A percentile compares a stretch with the other conserved stretches of the same genome.
These are phyloP conservation scores for Potentilla sterilis DNA, from an alignment of 306 rosid species.

Conservation along the genomic window DNA sequence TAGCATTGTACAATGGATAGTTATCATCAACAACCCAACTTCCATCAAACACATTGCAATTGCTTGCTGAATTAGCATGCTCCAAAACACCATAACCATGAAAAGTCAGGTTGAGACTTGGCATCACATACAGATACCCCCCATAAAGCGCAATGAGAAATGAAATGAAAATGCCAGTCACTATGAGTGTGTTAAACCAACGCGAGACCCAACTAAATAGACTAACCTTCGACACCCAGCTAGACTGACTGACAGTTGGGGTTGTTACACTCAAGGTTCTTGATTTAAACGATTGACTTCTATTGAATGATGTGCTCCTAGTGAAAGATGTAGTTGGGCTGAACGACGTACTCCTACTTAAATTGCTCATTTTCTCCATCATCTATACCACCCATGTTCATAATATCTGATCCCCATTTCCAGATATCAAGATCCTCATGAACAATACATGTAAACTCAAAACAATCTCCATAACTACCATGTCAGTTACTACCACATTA, in stretches of 20 bases:
- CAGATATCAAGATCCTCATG: slow-evolving; percentile 14
- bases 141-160: slow-evolving; percentile 56
- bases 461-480: slow-evolving; percentile 26
- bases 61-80: slow-evolving; percentile 25
- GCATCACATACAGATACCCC: slow-evolving; percentile 57
- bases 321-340: slow-evolving; percentile 21
- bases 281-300: slow-evolving; percentile 37
- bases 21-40: slow-evolving; percentile 50
- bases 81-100: slow-evolving; percentile 31
- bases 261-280: slow-evolving; percentile 41
- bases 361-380: slow-evolving; percentile 47
- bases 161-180: slow-evolving; percentile 50
- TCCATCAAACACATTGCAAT: slow-evolving; percentile 65
- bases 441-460: background rate
- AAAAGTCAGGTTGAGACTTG: slow-evolving; percentile 50
- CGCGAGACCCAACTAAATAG: slow-evolving; percentile 51
- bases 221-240: slow-evolving; percentile 44
- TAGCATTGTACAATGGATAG: slow-evolving; percentile 68
- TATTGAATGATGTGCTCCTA: slow-evolving; percentile 38
- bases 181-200: slow-evolving; percentile 48
- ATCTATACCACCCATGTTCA: slow-evolving; percentile 25
- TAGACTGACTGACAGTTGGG: slow-evolving; percentile 39
- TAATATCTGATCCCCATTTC: slow-evolving; percentile 13
- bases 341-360: slow-evolving; percentile 31
- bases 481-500: slow-evolving; percentile 9